Percentiles rank a stretch among this genome's conserved stretches.
phyloP scores from a whole-genome alignment of 805 yeast species.

The Starmerella scarabaei region DNA sequence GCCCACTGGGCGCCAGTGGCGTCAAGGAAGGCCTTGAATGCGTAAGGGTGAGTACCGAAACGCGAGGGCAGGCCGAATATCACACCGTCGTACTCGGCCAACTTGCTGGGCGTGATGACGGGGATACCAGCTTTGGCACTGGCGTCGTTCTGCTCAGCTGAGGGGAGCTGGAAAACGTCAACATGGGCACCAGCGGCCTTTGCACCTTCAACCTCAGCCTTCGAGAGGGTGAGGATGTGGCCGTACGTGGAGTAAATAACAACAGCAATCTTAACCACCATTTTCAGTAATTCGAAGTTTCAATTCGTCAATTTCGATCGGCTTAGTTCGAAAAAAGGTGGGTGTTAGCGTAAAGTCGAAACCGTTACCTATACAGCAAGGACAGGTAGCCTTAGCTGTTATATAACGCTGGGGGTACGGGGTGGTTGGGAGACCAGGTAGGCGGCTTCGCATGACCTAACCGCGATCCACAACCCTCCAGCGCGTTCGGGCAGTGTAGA shows the following conservation, averaged over 20 bases:
- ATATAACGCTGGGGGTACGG: neutral
- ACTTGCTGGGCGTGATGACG: slow-evolving; percentile 45
- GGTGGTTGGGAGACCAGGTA: neutral
- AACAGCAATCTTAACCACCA: slow-evolving; percentile 32
- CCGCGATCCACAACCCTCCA: neutral
- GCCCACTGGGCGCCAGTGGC: slow-evolving; percentile 74
- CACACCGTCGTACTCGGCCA: slow-evolving; percentile 61
- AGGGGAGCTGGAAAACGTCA: slow-evolving; percentile 55
- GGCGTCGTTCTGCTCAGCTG: slow-evolving; percentile 42
- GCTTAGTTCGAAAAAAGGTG: too few relatives aligned
- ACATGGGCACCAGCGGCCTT: slow-evolving; percentile 56
- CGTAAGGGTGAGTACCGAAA: slow-evolving; percentile 70
- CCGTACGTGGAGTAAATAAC: slow-evolving; percentile 66
- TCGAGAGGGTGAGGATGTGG: slow-evolving; percentile 58
- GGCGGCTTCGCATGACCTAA: neutral
- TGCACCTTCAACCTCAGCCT: slow-evolving; percentile 54
- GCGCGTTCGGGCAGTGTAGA: too few relatives aligned
- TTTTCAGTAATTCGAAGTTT: neutral
- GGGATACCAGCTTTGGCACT: slow-evolving; percentile 33
- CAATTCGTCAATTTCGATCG: too few relatives aligned
- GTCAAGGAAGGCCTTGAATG: slow-evolving; percentile 65
- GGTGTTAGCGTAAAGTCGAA: too few relatives aligned
- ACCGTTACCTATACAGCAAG: neutral
- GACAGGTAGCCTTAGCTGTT: neutral
- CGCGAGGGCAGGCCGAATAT: slow-evolving; percentile 80